Percentiles rank a stretch among this genome's conserved stretches.
phyloP scores from a whole-genome alignment of 2,329 filamentous ascomycete genomes.

The Ustilaginoidea virens region DNA sequence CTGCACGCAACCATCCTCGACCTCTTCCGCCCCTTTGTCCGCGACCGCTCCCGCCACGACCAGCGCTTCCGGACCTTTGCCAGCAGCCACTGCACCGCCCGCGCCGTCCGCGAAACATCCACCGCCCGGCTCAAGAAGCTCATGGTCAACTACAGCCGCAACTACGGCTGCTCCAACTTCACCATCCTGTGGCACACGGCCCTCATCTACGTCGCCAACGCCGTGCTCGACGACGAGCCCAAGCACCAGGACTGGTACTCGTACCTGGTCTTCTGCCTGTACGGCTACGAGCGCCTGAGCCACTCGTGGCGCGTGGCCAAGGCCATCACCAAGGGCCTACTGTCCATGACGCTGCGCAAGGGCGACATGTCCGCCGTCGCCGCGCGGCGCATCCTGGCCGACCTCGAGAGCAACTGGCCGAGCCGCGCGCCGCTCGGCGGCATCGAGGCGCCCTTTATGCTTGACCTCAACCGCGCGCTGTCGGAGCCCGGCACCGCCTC shows the following conservation, averaged over 20 bases:
- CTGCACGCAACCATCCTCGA: conserved; percentile 10
- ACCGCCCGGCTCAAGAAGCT: conserved; percentile 21
- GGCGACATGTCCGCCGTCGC: conserved; percentile 13
- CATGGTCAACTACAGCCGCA: conserved; percentile 16
- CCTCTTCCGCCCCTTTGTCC: conserved; percentile 12
- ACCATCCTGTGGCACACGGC: conserved; percentile 22
- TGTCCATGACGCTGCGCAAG: conserved; percentile 16
- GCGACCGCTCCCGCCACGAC: not conserved
- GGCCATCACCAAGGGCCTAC: conserved; percentile 14
- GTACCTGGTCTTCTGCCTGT: conserved; percentile 19
- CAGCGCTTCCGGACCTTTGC: conserved; percentile 12
- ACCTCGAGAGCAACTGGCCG: conserved; percentile 14
- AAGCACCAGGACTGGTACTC: conserved; percentile 15
- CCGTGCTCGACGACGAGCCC: conserved; percentile 12
- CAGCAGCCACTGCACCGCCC: conserved; percentile 9
- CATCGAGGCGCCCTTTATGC: conserved; percentile 24
- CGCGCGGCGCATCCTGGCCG: conserved; percentile 15
- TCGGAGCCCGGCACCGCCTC: conserved; percentile 17
- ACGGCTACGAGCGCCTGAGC: conserved; percentile 17
- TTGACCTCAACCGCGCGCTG: conserved; percentile 19
- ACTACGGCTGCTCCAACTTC: conserved; percentile 14
- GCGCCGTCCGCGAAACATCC: conserved; percentile 14
- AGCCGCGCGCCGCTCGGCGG: too few relatives aligned
- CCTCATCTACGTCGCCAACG: conserved; percentile 20
- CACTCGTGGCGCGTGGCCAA: conserved; percentile 17